Conservation (phyloP, 495 filamentous ascomycete species). For the Neurospora sp. region DNA sequence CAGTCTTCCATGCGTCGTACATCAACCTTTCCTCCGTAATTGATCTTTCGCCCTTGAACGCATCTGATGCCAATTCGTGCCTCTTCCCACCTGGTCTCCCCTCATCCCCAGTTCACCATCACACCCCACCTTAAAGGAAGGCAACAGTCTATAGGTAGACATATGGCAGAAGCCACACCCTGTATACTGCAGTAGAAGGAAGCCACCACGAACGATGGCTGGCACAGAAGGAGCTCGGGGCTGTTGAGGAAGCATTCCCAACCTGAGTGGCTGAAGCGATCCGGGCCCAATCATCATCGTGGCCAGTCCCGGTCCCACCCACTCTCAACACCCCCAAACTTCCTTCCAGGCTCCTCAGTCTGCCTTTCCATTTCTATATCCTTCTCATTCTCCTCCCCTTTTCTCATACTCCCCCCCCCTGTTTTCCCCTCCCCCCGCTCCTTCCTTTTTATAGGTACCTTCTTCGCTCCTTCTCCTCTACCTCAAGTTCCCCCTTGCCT, state of each 20-base stretch:
- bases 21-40: neutral
- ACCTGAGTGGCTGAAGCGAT: too few relatives aligned
- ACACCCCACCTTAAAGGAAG: neutral
- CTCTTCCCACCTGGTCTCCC: neutral
- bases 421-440: neutral
- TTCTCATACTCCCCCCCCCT: neutral
- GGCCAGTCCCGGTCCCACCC: neutral
- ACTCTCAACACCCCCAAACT: too few relatives aligned
- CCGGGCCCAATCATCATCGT: neutral
- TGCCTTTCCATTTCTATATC: too few relatives aligned
- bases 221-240: too few relatives aligned
- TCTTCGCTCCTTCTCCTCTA: neutral
- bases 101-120: neutral
- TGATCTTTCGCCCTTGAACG: neutral
- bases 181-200: too few relatives aligned
- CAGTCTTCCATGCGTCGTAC: neutral
- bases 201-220: too few relatives aligned
- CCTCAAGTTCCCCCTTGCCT: neutral
- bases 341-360: too few relatives aligned
- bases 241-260: too few relatives aligned
- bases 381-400: neutral
- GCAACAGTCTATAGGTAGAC: too few relatives aligned
- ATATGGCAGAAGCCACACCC: too few relatives aligned
- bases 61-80: neutral
- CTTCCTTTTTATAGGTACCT: neutral